Evolutionary conservation across 2,329 filamentous ascomycete genomes (phyloP), one percentile per base, ranked within the genome.

Genomic region (Fusarium sp.): DNA sequence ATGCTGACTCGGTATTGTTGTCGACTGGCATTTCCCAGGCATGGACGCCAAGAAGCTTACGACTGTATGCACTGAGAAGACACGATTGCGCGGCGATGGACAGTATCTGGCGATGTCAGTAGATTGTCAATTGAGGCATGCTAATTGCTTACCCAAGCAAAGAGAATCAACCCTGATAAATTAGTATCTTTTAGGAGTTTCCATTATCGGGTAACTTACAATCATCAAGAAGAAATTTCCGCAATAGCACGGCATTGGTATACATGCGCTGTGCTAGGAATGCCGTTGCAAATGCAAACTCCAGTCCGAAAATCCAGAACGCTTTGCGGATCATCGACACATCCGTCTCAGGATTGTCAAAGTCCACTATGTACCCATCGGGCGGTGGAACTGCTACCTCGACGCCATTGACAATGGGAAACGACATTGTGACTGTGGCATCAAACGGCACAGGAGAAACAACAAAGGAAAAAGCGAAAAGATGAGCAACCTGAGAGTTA

Each of bases 1-100:
- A 16, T 9, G 30, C 20, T 7, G 58, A 25, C 1, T 64, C 2
- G 12, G 58, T 64, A 3, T 64, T 64, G 20, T 22, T 38, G 18
- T 64, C 61, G 1, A 64, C 22, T 5, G 61, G n/a, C 61, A 64
- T 64, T 11, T 64, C 61, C 61, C 61, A 64, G 3, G 58, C 58
- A 4, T 64, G 61, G 1, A 64, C 61, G 3, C 61, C 61, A 8
- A 64, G 59, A 8, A 64, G 20, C 7, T 49, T 44, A 6, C 43
- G 48, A 2, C 61, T 47, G 8, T 64, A 64, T 3, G 61, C 61
- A 16, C 30, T 43, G 6, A 64, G 61, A 12, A 64, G 58, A n/a
- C 59, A 64, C 32, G 61, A 63, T n/a, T 64, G 61, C 16, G 61
- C 59, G 2, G 47, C 61, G 4, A 64, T 64, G 1, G 61, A 64